Percentiles rank a stretch among this genome's conserved stretches.
Conservation (phyloP, 2,329 filamentous ascomycete genomes). For the Ceratocystis colombiana region DNA sequence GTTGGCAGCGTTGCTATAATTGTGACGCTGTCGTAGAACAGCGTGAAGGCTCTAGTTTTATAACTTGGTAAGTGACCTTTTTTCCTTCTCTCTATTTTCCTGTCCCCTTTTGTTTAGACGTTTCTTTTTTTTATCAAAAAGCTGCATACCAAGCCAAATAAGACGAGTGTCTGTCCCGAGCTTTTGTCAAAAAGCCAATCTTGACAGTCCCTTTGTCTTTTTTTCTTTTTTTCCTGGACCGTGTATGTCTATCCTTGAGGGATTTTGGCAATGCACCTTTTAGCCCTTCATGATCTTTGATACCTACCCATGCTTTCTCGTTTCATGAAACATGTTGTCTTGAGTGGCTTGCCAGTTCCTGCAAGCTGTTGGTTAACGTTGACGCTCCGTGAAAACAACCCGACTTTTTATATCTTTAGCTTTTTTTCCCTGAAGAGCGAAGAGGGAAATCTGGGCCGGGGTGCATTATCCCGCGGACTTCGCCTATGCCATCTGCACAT, state of each 20-base stretch:
- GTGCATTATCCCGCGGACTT: neutral
- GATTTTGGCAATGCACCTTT: neutral
- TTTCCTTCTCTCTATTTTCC: constrained; percentile 9
- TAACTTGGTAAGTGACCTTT: constrained; percentile 59
- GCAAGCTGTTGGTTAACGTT: neutral
- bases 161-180: neutral
- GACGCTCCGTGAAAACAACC: neutral
- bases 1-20: constrained; percentile 66
- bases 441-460: neutral
- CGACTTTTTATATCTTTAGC: neutral
- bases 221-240: too few species aligned
- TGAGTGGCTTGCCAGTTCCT: constrained; percentile 9
- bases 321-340: neutral
- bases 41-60: constrained; percentile 77
- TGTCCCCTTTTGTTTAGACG: neutral
- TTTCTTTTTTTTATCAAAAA: neutral
- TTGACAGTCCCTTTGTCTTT: neutral
- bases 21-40: constrained; percentile 68
- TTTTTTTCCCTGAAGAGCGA: neutral
- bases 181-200: neutral
- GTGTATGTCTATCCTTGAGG: constrained; percentile 6
- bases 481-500: constrained; percentile 7
- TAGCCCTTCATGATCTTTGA: neutral
- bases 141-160: neutral
- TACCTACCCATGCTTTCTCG: neutral